A percentile compares a stretch with the other conserved stretches of the same genome.
Conservation (phyloP, 345 rosid genomes). For the Ailanthus altissimus region DNA sequence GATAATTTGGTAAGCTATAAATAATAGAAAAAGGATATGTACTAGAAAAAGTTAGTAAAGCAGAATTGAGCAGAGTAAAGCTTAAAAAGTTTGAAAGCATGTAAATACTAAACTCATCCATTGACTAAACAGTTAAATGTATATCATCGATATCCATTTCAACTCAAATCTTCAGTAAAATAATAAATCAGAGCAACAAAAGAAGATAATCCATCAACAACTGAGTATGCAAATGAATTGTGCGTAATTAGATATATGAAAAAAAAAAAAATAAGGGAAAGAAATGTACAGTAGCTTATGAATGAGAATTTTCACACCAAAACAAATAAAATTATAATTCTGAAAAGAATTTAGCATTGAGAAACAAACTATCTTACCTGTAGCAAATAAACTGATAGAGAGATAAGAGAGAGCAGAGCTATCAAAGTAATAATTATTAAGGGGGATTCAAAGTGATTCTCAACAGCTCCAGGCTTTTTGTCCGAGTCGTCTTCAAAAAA, state of each 20-base stretch:
- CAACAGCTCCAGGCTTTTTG: neutral
- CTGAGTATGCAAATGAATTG: neutral
- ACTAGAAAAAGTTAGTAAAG: neutral
- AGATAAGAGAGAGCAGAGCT: neutral
- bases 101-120: neutral
- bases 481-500: too few species aligned
- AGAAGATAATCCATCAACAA: neutral
- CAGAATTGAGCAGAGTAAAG: neutral
- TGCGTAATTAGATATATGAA: neutral
- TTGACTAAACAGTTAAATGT: neutral
- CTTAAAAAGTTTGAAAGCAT: neutral
- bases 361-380: neutral
- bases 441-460: constrained; percentile 14
- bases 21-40: neutral
- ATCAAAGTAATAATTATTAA: too few species aligned
- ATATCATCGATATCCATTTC: neutral
- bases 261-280: neutral
- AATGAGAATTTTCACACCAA: neutral
- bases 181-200: neutral
- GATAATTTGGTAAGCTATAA: too few species aligned
- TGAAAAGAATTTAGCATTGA: neutral
- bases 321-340: neutral
- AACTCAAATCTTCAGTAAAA: neutral
- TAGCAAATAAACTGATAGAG: neutral
- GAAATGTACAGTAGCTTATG: neutral